These are phyloP conservation scores for Maudiozyma turicensis DNA, from an alignment of 805 yeast genomes.

Conservation along the genomic window DNA sequence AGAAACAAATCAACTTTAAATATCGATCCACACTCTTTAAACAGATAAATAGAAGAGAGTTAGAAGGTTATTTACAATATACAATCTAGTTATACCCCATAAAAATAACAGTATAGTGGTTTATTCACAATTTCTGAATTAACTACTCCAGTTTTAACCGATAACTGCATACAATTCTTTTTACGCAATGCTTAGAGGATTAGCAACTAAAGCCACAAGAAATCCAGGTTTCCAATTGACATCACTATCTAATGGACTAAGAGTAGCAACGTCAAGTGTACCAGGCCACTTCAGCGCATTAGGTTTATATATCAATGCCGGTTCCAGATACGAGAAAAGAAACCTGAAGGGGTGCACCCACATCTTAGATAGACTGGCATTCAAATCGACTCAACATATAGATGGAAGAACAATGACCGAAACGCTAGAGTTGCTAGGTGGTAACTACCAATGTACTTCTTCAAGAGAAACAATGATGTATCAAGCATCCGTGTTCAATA, in stretches of 20 bases:
- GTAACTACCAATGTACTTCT: slow-evolving; percentile 87
- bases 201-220: background rate
- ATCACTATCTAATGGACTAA: slow-evolving; percentile 63
- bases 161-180: too few relatives aligned
- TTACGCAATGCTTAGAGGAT: background rate
- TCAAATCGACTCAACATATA: slow-evolving; percentile 53
- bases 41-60: too few relatives aligned
- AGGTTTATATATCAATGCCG: slow-evolving; percentile 85
- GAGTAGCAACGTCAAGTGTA: slow-evolving; percentile 72
- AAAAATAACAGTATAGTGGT: too few relatives aligned
- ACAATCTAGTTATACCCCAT: too few relatives aligned
- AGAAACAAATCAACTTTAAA: too few relatives aligned
- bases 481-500: slow-evolving; percentile 89
- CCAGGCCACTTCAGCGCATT: slow-evolving; percentile 89
- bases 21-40: too few relatives aligned
- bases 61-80: too few relatives aligned
- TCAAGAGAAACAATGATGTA: slow-evolving; percentile 87
- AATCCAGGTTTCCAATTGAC: slow-evolving; percentile 23
- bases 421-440: slow-evolving; percentile 72
- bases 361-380: slow-evolving; percentile 76
- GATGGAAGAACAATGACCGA: slow-evolving; percentile 65
- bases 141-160: too few relatives aligned
- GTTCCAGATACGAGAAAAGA: slow-evolving; percentile 70
- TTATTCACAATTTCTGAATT: too few relatives aligned
- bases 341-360: slow-evolving; percentile 68